These are phyloP conservation scores for Bondarzewia mesenterica DNA, from an alignment of 1,284 basidiomycete genomes.

Conservation along the genomic window DNA sequence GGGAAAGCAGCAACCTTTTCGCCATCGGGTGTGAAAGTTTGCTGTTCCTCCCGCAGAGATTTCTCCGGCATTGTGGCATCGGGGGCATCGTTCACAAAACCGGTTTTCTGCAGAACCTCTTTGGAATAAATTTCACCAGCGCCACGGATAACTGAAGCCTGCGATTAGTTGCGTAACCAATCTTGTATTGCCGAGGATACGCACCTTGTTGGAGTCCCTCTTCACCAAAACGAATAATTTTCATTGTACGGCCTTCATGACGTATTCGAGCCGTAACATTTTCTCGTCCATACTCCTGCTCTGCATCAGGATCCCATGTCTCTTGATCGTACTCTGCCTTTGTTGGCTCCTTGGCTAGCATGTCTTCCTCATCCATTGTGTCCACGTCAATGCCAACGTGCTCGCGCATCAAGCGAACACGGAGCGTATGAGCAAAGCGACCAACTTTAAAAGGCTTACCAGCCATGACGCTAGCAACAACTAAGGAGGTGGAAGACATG, in stretches of 20 bases:
- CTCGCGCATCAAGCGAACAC: slow-evolving; percentile 93
- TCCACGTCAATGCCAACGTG: slow-evolving; percentile 96
- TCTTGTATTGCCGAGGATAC: background rate
- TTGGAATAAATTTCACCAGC: slow-evolving; percentile 31
- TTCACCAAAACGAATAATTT: slow-evolving; percentile 28
- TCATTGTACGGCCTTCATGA: slow-evolving; percentile 13
- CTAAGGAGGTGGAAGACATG: background rate
- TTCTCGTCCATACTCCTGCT: slow-evolving; percentile 49
- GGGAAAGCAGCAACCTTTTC: slow-evolving; percentile 51
- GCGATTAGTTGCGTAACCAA: background rate
- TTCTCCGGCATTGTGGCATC: slow-evolving; percentile 33
- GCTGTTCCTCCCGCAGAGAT: slow-evolving; percentile 41
- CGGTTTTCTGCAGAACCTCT: slow-evolving; percentile 32
- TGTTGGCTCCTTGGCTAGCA: slow-evolving; percentile 51
- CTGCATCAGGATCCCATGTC: slow-evolving; percentile 74
- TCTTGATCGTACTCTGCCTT: slow-evolving; percentile 48
- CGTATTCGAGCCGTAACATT: slow-evolving; percentile 21
- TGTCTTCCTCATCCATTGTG: slow-evolving; percentile 71
- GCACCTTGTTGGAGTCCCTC: slow-evolving; percentile 45
- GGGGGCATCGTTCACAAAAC: slow-evolving; percentile 24
- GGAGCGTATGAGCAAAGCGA: slow-evolving; percentile 91
- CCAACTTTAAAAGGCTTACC: slow-evolving; percentile 94
- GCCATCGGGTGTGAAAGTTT: slow-evolving; percentile 46
- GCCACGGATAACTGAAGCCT: slow-evolving; percentile 32
- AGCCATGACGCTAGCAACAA: slow-evolving; percentile 71